Evolutionary conservation across 345 rosid genomes (phyloP).

Genomic region (Xanthoceras sorbifolium): DNA sequence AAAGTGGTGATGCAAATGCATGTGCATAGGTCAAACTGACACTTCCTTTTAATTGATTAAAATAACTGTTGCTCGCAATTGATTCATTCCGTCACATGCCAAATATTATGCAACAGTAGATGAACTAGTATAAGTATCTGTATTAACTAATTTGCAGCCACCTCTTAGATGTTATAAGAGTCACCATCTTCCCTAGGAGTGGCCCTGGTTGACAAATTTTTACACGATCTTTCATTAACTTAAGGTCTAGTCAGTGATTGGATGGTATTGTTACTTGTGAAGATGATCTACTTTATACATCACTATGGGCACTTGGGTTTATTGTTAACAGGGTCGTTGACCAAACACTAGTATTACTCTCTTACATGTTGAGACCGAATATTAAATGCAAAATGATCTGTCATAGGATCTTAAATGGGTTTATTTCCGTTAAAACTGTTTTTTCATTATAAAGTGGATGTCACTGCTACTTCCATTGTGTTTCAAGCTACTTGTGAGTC

Average conservation of each 20-base stretch:
- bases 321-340: background rate
- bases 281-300: background rate
- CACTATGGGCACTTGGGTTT: background rate
- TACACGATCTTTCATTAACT: background rate
- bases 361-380: background rate
- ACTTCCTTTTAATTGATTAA: background rate
- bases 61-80: background rate
- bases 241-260: background rate
- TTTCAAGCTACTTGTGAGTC: background rate
- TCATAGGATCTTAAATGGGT: background rate
- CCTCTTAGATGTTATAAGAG: background rate
- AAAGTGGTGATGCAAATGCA: background rate
- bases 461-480: background rate
- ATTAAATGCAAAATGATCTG: background rate
- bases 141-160: background rate
- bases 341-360: background rate
- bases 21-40: conserved; percentile 7
- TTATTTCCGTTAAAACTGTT: too few relatives aligned
- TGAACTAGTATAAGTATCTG: background rate
- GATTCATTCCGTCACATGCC: background rate
- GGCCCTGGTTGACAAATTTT: background rate
- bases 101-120: background rate
- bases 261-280: background rate
- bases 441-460: background rate
- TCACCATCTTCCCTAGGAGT: background rate